phyloP scores from a whole-genome alignment of 2,329 filamentous ascomycete species.

The Truncatella angustata region DNA sequence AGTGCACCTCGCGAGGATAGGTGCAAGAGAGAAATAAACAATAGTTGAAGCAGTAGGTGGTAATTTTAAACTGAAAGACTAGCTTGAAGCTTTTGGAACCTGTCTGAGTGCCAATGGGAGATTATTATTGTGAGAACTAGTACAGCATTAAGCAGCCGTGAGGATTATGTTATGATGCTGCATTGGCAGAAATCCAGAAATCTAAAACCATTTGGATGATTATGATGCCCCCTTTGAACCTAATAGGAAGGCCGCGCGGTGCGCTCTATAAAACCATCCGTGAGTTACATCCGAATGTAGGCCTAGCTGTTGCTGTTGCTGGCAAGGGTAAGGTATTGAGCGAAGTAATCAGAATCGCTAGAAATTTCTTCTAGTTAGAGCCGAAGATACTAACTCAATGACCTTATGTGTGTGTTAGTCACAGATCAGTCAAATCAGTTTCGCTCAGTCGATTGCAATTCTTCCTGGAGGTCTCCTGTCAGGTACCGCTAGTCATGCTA shows the following conservation, averaged over 20 bases:
- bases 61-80: not conserved
- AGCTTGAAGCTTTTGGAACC: not conserved
- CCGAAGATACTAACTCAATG: not conserved
- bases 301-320: constrained; percentile 8
- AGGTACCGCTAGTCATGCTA: no score
- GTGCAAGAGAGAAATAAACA: not conserved
- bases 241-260: constrained; percentile 21
- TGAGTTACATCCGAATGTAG: constrained; percentile 30
- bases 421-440: not conserved
- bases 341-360: not conserved
- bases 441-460: not conserved
- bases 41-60: not conserved
- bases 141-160: constrained; percentile 22
- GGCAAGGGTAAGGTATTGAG: constrained; percentile 25
- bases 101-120: constrained; percentile 11
- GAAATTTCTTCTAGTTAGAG: no score
- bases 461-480: no score
- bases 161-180: constrained; percentile 31
- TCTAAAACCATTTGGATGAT: constrained; percentile 25
- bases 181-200: not conserved
- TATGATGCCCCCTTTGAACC: constrained; percentile 16
- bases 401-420: not conserved
- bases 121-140: constrained; percentile 29
- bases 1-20: no score
- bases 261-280: constrained; percentile 25